These are phyloP conservation scores for Chloris gayana DNA, from an alignment of 176 grass and related monocot species.

Conservation along the genomic window DNA sequence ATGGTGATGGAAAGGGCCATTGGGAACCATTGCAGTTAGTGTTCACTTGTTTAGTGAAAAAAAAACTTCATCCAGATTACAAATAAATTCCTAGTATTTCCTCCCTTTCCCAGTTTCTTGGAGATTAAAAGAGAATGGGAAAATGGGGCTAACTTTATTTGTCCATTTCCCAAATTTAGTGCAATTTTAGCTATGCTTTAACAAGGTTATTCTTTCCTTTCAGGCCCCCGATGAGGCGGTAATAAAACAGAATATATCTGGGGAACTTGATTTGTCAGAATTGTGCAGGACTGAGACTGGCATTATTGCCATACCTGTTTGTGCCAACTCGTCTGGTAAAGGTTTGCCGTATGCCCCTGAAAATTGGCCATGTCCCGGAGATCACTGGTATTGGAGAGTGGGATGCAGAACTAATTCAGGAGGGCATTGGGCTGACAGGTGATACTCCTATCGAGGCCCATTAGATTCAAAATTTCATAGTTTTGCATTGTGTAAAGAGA, in stretches of 20 bases:
- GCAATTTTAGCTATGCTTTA: slow-evolving; percentile 21
- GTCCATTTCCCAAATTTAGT: not conserved
- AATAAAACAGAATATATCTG: slow-evolving; percentile 24
- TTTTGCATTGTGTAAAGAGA: slow-evolving; percentile 3
- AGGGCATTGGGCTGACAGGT: slow-evolving; percentile 80
- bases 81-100: not conserved
- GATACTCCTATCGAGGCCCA: slow-evolving; percentile 33
- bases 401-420: slow-evolving; percentile 40
- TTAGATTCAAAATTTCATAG: slow-evolving; percentile 17
- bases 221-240: slow-evolving; percentile 32
- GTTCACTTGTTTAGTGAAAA: slow-evolving; percentile 20
- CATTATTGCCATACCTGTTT: slow-evolving; percentile 57
- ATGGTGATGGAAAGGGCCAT: not conserved
- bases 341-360: slow-evolving; percentile 79
- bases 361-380: slow-evolving; percentile 71
- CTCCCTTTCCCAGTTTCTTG: not conserved
- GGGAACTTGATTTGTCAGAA: slow-evolving; percentile 56
- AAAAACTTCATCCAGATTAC: not conserved
- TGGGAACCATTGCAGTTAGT: not conserved
- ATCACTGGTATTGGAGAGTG: slow-evolving; percentile 77
- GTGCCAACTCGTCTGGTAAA: slow-evolving; percentile 50
- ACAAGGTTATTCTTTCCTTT: slow-evolving; percentile 32
- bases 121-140: not conserved
- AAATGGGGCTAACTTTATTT: not conserved
- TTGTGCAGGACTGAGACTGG: slow-evolving; percentile 44